Conservation (phyloP, 2,329 filamentous ascomycete species). For the Nannizziopsis arthrosporioides region DNA sequence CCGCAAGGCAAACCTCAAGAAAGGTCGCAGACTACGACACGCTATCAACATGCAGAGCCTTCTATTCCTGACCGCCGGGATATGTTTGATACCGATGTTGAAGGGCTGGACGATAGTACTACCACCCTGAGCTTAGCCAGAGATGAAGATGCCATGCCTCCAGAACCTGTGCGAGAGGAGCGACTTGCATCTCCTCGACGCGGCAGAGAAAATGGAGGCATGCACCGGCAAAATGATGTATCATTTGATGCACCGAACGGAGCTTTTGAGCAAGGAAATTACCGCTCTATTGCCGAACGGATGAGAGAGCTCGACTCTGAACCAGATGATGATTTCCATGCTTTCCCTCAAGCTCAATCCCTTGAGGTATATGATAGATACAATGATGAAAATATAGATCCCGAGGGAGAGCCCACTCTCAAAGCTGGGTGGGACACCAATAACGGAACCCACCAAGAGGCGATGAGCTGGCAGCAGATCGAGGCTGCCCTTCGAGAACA, state of each 20-base stretch:
- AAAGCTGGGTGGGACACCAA: slow-evolving; percentile 4
- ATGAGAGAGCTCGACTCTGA: slow-evolving; percentile 29
- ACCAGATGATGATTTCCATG: slow-evolving; percentile 25
- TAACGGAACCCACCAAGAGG: neutral
- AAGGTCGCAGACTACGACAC: neutral
- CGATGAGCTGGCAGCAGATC: slow-evolving; percentile 30
- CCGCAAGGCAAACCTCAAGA: neutral
- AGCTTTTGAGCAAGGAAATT: slow-evolving; percentile 8
- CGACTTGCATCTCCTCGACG: slow-evolving; percentile 6
- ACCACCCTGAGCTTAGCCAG: slow-evolving; percentile 31
- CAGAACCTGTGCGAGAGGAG: neutral
- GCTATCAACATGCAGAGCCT: neutral
- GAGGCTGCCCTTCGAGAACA: slow-evolving; percentile 23
- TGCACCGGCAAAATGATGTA: neutral
- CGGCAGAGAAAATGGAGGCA: slow-evolving; percentile 12
- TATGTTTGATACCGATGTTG: slow-evolving; percentile 35
- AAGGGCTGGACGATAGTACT: slow-evolving; percentile 35
- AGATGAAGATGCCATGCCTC: slow-evolving; percentile 21
- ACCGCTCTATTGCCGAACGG: slow-evolving; percentile 22
- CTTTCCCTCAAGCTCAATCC: slow-evolving; percentile 19
- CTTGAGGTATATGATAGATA: slow-evolving; percentile 22
- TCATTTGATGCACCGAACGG: slow-evolving; percentile 4
- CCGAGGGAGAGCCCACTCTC: neutral
- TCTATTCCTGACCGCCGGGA: slow-evolving; percentile 18
- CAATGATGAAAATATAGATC: neutral